Evolutionary conservation across 2,329 filamentous ascomycete genomes (phyloP), one percentile per base, ranked within the genome.

Genomic region (Davidsoniella neocaledoniae): DNA sequence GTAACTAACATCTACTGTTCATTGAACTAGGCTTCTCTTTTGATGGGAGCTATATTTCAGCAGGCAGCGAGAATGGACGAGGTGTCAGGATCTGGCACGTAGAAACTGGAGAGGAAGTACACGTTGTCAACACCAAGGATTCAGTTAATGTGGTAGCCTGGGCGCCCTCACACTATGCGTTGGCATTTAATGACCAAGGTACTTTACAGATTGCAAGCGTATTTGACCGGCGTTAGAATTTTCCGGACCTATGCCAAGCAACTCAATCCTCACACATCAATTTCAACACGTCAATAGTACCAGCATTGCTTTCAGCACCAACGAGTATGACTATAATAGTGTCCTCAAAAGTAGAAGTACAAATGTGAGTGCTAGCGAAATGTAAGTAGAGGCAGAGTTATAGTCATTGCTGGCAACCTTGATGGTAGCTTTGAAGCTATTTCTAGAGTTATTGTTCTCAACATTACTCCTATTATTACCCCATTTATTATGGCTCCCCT

Each of bases 1-100:
- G 29, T 36, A 23, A 33, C 29, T 33, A 33, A 33, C 12, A 33
- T 12, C 8, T 33, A 33, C 29, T 4, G 12, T 33, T 9, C 7
- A 4, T 10, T 33, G 9, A 9, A 33, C 29, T 10, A 77, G 79
- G 81, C 59, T 90, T 88, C 60, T 83, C 77, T 14, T 88, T 83
- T 63, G 83, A 88, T 57, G 83, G 84, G 4, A 79, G 76, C 58
- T 90, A 80, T 59, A 66, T 88, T 21, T 77, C 81, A 2, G 83
- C 79, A 8, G 83, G 83, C 17, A 83, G 80, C 52, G 83, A 86
- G 49, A 82, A 86, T 64, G 80, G 14, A 21, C 23, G 51, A 74
- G 73, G 76, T 23, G 64, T 73, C 50, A 76, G 84, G 45, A 74
- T 87, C 40, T 77, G 75, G 17, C 82, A 86, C 59, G 75, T 77